Percentiles rank a stretch among this genome's conserved stretches.
Evolutionary conservation across 306 rosid genomes (phyloP).

Genomic region (Citrullus colocynthis): DNA sequence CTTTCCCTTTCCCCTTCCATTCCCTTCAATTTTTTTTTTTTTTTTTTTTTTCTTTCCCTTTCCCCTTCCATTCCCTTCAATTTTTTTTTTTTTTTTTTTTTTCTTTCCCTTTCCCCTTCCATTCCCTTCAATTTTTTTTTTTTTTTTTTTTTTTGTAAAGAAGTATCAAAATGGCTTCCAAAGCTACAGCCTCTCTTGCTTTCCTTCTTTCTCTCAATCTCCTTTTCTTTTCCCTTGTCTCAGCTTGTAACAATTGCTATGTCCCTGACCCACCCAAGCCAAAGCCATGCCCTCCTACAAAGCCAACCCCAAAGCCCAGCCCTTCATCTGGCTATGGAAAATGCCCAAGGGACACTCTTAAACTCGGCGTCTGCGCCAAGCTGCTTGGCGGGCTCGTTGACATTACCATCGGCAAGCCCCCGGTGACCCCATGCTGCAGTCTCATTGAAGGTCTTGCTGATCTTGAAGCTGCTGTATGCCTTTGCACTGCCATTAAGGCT

Average conservation of each 20-base stretch:
- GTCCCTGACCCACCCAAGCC: not conserved
- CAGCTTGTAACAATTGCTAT: not conserved
- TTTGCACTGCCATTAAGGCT: slow-evolving; percentile 65
- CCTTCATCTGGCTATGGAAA: not conserved
- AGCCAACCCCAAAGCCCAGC: not conserved
- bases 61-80: too few species aligned
- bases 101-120: too few species aligned
- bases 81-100: too few species aligned
- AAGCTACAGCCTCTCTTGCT: not conserved
- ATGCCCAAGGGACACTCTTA: slow-evolving; percentile 59
- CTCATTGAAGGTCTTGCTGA: slow-evolving; percentile 54
- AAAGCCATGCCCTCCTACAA: not conserved
- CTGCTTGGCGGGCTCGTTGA: slow-evolving; percentile 43
- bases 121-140: not conserved
- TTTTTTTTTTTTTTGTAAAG: too few species aligned
- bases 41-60: too few species aligned
- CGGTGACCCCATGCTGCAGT: slow-evolving; percentile 46
- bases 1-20: too few species aligned
- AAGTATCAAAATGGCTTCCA: not conserved
- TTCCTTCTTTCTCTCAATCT: not conserved
- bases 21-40: too few species aligned
- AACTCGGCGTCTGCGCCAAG: slow-evolving; percentile 50
- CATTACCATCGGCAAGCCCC: slow-evolving; percentile 35
- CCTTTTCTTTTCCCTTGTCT: not conserved
- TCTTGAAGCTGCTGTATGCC: slow-evolving; percentile 62